A percentile compares a stretch with the other conserved stretches of the same genome.
phyloP scores from a whole-genome alignment of 2,329 filamentous ascomycete species.

The Corinectria fuckeliana region DNA sequence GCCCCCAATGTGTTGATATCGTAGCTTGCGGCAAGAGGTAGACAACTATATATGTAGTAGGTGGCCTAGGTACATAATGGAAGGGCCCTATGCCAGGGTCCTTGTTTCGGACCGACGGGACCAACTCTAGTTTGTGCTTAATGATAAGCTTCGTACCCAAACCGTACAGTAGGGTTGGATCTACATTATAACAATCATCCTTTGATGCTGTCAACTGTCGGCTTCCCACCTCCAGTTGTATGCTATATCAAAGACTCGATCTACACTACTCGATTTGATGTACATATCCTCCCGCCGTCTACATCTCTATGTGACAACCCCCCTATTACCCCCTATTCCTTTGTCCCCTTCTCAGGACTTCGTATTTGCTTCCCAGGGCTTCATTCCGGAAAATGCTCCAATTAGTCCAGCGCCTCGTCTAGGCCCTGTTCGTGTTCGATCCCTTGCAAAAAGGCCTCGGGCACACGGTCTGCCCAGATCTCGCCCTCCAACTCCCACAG shows the following conservation, averaged over 20 bases:
- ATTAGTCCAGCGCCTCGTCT: too few relatives aligned
- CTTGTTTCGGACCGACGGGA: too few relatives aligned
- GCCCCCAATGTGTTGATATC: background rate
- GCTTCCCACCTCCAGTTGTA: background rate
- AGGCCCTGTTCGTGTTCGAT: background rate
- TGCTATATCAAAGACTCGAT: background rate
- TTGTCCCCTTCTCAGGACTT: too few relatives aligned
- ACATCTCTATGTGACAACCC: too few relatives aligned
- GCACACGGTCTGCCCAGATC: constrained; percentile 48
- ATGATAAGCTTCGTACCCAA: background rate
- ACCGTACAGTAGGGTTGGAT: background rate
- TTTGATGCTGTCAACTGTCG: background rate
- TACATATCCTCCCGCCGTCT: background rate
- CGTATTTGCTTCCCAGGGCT: too few relatives aligned
- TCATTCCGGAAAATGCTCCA: too few relatives aligned
- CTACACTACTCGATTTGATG: too few relatives aligned
- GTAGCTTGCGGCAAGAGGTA: too few relatives aligned
- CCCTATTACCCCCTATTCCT: too few relatives aligned
- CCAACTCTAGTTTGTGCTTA: background rate
- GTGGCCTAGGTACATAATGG: too few relatives aligned
- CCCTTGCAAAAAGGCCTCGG: background rate
- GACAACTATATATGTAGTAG: background rate
- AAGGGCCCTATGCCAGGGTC: background rate
- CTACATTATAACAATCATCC: too few relatives aligned
- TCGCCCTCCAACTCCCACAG: constrained; percentile 65